Evolutionary conservation across 177 flowering plant genomes (phyloP).

Genomic region (Vitis hybrid): DNA sequence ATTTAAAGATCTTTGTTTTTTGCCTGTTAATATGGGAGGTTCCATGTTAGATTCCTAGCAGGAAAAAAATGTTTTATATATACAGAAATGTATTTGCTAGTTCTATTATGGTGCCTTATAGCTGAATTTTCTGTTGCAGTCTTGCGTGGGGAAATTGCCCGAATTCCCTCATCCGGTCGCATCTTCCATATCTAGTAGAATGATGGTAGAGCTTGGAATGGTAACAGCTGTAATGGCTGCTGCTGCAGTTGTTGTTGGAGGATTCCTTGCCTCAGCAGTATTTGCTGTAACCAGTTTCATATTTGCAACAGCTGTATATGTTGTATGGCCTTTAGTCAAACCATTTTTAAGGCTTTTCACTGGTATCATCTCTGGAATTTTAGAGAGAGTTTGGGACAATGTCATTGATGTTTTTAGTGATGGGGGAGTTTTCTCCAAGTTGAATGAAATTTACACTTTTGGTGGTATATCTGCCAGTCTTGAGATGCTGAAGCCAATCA

Average conservation of each 20-base stretch:
- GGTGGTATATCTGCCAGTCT: slow-evolving; percentile 77
- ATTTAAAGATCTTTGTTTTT: too few species aligned
- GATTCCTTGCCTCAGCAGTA: slow-evolving; percentile 76
- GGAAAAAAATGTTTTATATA: too few species aligned
- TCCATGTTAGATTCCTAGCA: too few species aligned
- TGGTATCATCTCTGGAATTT: slow-evolving; percentile 43
- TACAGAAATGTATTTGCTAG: background rate
- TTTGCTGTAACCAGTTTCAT: slow-evolving; percentile 73
- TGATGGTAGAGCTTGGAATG: slow-evolving; percentile 85
- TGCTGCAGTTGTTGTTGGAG: slow-evolving; percentile 73
- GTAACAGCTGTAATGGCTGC: slow-evolving; percentile 69
- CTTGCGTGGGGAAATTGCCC: slow-evolving; percentile 72
- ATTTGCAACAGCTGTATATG: slow-evolving; percentile 54
- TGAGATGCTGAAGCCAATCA: slow-evolving; percentile 62
- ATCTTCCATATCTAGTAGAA: slow-evolving; percentile 88
- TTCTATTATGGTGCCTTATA: background rate
- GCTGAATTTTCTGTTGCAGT: slow-evolving; percentile 46
- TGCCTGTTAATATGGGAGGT: too few species aligned
- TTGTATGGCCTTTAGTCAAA: slow-evolving; percentile 70
- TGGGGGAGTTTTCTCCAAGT: slow-evolving; percentile 64
- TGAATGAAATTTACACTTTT: slow-evolving; percentile 54
- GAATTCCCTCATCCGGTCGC: slow-evolving; percentile 90
- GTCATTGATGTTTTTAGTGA: slow-evolving; percentile 48
- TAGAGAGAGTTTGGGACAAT: slow-evolving; percentile 61
- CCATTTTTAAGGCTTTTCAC: slow-evolving; percentile 54